A percentile compares a stretch with the other conserved stretches of the same genome.
Conservation (phyloP, 352 stramenopile genomes). For the Phytophthora cajani region DNA sequence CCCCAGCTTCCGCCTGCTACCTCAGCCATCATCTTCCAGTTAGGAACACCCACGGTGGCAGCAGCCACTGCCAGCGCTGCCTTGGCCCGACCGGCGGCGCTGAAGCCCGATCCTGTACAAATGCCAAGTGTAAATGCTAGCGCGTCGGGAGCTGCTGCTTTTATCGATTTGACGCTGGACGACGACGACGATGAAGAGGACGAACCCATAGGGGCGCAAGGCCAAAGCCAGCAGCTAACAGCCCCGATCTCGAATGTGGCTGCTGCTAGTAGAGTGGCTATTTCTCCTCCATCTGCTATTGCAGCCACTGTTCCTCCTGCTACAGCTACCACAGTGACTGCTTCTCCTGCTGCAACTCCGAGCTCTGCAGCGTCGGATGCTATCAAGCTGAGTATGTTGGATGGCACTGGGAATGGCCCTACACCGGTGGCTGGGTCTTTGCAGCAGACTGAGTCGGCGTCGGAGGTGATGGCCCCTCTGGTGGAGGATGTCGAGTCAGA, state of each 20-base stretch:
- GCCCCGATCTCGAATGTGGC: not conserved
- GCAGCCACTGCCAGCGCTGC: not conserved
- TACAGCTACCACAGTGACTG: not conserved
- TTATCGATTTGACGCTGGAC: constrained; percentile 67
- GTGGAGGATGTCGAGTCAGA: constrained; percentile 56
- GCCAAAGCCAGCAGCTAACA: not conserved
- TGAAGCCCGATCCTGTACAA: constrained; percentile 25
- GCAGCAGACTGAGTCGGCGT: constrained; percentile 1
- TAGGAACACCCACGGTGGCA: constrained; percentile 5
- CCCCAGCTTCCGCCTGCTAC: constrained; percentile 9
- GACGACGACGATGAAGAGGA: constrained; percentile 60
- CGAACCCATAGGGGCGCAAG: constrained; percentile 34
- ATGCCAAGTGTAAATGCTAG: constrained; percentile 5
- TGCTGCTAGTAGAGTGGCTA: not conserved
- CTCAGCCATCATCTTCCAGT: constrained; percentile 21
- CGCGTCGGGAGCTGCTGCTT: constrained; percentile 14
- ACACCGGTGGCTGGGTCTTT: not conserved
- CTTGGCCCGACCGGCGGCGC: not conserved
- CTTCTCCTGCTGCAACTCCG: not conserved
- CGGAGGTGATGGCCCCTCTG: constrained; percentile 13
- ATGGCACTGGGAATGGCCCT: not conserved
- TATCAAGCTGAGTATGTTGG: constrained; percentile 8
- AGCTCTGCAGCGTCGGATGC: constrained; percentile 15
- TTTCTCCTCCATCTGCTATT: not conserved
- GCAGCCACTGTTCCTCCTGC: not conserved